Evolutionary conservation across 371 early-diverging fungal genomes (phyloP).

Genomic region (Haplosporangium sp.): DNA sequence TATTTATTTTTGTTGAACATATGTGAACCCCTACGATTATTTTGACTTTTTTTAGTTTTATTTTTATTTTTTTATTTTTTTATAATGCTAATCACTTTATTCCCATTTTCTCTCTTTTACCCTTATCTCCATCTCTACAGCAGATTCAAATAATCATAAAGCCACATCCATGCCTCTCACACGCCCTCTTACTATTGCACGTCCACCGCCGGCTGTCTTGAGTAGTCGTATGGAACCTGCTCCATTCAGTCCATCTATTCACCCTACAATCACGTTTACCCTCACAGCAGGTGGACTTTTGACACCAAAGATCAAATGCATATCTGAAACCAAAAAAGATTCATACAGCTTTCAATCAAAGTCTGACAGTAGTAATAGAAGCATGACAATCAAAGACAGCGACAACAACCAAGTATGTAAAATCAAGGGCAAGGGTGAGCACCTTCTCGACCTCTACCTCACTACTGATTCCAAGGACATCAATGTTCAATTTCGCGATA

Average conservation of each 20-base stretch:
- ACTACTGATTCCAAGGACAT: slow-evolving; percentile 55
- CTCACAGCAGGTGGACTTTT: slow-evolving; percentile 42
- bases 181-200: neutral
- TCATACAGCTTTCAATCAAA: slow-evolving; percentile 51
- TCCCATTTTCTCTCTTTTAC: neutral
- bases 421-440: slow-evolving; percentile 54
- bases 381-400: slow-evolving; percentile 48
- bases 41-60: no score
- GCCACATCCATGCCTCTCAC: slow-evolving; percentile 36
- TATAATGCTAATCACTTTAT: neutral
- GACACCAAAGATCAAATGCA: slow-evolving; percentile 48
- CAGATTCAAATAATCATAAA: neutral
- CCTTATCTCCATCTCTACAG: neutral
- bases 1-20: no score
- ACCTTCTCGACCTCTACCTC: slow-evolving; percentile 48
- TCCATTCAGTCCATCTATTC: slow-evolving; percentile 40
- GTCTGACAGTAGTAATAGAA: slow-evolving; percentile 40
- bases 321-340: slow-evolving; percentile 45
- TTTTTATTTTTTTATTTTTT: no score
- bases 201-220: slow-evolving; percentile 39
- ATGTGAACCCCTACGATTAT: no score
- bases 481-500: slow-evolving; percentile 55
- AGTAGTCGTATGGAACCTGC: slow-evolving; percentile 40
- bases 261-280: slow-evolving; percentile 42
- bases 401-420: slow-evolving; percentile 48